These are phyloP conservation scores for Orbilia blumenaviensis DNA, from an alignment of 2,329 filamentous ascomycete species.

Conservation along the genomic window DNA sequence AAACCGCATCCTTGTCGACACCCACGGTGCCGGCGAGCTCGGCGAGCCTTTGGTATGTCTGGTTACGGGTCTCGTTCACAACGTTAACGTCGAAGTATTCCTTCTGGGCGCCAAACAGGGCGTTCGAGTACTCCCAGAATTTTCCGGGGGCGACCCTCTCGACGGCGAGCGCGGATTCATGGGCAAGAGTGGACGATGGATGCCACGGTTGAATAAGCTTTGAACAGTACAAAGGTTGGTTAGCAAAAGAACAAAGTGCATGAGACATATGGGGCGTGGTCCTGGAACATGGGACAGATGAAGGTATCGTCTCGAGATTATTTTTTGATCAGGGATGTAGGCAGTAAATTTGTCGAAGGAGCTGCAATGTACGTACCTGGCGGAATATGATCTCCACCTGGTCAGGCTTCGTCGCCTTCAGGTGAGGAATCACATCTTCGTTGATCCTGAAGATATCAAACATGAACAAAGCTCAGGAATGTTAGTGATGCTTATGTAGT, in stretches of 20 bases:
- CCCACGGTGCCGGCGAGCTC: constrained; percentile 76
- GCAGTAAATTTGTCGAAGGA: constrained; percentile 13
- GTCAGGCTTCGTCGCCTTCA: constrained; percentile 40
- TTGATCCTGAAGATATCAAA: constrained; percentile 45
- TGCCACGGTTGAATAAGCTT: constrained; percentile 53
- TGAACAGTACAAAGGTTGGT: constrained; percentile 15
- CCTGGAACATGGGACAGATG: constrained; percentile 38
- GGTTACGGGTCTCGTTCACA: constrained; percentile 83
- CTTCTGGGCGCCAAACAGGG: constrained; percentile 71
- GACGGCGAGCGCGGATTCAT: constrained; percentile 86
- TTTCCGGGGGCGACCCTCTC: constrained; percentile 73
- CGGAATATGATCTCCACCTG: constrained; percentile 54
- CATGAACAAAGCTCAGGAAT: constrained; percentile 19
- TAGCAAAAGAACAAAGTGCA: constrained; percentile 18
- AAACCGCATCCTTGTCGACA: constrained; percentile 75
- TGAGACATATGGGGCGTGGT: constrained; percentile 24
- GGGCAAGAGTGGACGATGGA: constrained; percentile 62
- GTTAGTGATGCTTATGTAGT: constrained; percentile 15
- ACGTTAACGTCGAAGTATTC: constrained; percentile 86
- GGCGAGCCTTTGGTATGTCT: constrained; percentile 81
- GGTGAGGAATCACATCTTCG: constrained; percentile 53
- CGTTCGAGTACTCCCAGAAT: constrained; percentile 77
- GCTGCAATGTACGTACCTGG: constrained; percentile 32
- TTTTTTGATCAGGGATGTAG: constrained; percentile 33
- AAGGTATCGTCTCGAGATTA: constrained; percentile 19